Base-by-base conservation (phyloP, 495 filamentous ascomycete genomes). In the Daldinia caldariorum region DNA sequence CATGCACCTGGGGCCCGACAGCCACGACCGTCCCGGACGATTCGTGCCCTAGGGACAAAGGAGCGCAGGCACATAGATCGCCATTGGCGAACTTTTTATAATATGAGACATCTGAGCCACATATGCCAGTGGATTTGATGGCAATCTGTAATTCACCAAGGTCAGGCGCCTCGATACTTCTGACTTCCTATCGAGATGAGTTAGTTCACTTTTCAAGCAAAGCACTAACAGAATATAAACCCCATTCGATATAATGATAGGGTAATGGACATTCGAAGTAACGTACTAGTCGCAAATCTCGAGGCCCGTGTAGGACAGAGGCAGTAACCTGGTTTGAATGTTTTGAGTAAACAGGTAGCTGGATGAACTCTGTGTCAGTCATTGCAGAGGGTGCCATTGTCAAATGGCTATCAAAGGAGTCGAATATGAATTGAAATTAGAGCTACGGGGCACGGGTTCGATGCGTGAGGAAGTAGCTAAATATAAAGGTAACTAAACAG, bases 51-150 rank as follows among this genome's bases (percentile, higher is more conserved):
- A 94, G 87, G 29, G 87, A 90, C 64, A 94, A 81, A 14, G 92
- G 92, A 49, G 84, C 82, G 56, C 86, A 90, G 29, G 91, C 88
- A 62, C 90, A 87, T 77, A 95, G 90, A 78, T 92, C 90, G 58
- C 92, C 92, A 73, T 94, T 94, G 77, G 90, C 89, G 72, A 90
- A 92, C 79, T 94, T 91, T 71, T 85, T 89, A 83, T 92, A 95
- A 83, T 95, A 95, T 73, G 91, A 90, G 6, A 94, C 86, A 80
- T 95, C 92, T 3, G 91, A 93, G 69, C 92, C 92, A 78, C 92
- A 94, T 76, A 95, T 88, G 34, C 91, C 91, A 1, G 91, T 94
- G 20, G 89, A 87, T 76, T 85, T 86, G 73, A 94, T 83, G 71
- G 88, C 84, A 71, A 94, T 84, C 81, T 94, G 92, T 56, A 94